Evolutionary conservation across 345 rosid species (phyloP), one percentile per base, ranked within the genome.

Genomic region (Aurinia saxatilis): DNA sequence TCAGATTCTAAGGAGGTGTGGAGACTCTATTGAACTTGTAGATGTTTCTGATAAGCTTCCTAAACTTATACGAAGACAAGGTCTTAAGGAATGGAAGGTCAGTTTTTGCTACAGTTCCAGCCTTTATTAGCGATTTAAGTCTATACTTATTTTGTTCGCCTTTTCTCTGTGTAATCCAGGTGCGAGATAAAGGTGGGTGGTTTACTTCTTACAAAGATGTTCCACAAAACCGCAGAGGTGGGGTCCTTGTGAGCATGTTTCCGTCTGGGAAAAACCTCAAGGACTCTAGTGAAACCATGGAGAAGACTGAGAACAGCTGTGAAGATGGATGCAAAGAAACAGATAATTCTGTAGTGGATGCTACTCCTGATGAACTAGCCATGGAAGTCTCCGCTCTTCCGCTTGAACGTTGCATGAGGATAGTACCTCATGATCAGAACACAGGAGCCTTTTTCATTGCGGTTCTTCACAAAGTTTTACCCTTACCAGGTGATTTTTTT

Each of bases 341-440:
- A 15, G 64, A 48, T 39, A n/a, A 3, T 8, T 12, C 53, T 39
- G 16, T 33, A 57, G 76, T 61, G 42, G 54, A 60, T 60, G 60
- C 55, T 72, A 58, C 65, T 7, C 50, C 53, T 18, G 79, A 78
- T 57, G 78, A 75, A 52, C 66, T 58, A 50, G 81, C 63, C 10
- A 81, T 67, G 61, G 91, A 85, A 74, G 73, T 80, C 75, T 87
- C 83, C 50, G 81, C 73, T 75, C 88, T 93, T 47, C 95, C 92
- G 12, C 80, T 93, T 54, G 95, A 88, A 63, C 80, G 83, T 18
- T 95, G 99, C 87, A 84, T 90, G 84, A 90, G 97, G 79, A 83
- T 93, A 60, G 41, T 86, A 38, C 97, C 99, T 74, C 97, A 90
- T 70, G 96, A 95, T 86, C 99, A 95, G 78, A 95, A 90, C 73